Percentiles rank a stretch among this genome's conserved stretches.
phyloP scores from a whole-genome alignment of 306 rosid species.

The Myrica gale region DNA sequence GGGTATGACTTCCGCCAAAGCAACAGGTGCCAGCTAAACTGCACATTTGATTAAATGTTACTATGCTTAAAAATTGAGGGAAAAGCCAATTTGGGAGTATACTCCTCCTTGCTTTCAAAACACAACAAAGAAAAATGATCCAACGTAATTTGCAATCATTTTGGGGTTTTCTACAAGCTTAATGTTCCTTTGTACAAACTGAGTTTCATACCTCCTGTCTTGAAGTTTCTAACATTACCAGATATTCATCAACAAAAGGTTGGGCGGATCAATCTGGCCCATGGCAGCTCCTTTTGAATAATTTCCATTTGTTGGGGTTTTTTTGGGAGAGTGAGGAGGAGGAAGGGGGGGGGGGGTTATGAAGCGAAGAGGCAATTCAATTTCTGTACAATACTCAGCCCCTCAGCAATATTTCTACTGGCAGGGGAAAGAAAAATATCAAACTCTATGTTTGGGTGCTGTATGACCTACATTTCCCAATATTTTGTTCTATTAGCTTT shows the following conservation, averaged over 20 bases:
- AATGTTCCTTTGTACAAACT: neutral
- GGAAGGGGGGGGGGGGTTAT: neutral
- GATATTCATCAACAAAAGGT: neutral
- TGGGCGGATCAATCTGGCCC: neutral
- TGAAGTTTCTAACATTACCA: neutral
- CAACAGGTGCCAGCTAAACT: slow-evolving; percentile 61
- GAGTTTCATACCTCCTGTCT: neutral
- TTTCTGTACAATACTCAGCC: neutral
- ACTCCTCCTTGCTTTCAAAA: slow-evolving; percentile 10
- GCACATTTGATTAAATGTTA: neutral
- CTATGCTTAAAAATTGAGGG: neutral
- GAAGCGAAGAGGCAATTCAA: neutral
- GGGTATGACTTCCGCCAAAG: slow-evolving; percentile 99
- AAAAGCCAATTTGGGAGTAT: neutral
- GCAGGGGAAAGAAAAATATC: neutral
- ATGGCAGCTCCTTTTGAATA: neutral
- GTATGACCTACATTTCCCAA: neutral
- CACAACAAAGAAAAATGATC: slow-evolving; percentile 9
- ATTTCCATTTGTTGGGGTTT: neutral
- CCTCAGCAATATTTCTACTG: neutral
- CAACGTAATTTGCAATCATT: neutral
- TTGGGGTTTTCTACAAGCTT: neutral
- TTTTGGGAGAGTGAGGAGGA: neutral
- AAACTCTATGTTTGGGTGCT: neutral
- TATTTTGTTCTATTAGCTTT: too few relatives aligned